These are phyloP conservation scores for Colletotrichum sp. DNA, from an alignment of 2,329 filamentous ascomycete species.

Conservation along the genomic window DNA sequence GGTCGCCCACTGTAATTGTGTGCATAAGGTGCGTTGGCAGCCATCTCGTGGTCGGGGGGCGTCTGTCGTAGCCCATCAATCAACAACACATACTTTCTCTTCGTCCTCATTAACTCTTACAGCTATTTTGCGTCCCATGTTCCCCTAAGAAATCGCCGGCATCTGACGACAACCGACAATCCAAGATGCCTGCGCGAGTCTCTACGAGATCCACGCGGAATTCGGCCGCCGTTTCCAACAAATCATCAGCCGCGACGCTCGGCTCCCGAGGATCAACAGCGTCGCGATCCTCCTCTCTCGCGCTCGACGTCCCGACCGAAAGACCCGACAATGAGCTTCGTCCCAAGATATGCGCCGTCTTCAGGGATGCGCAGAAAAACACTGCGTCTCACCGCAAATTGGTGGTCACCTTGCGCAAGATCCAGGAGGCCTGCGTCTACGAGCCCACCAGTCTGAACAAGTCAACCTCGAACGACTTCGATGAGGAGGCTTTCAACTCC, in stretches of 20 bases:
- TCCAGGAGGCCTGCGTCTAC: slow-evolving; percentile 85
- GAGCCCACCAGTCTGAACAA: slow-evolving; percentile 61
- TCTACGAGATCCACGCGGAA: slow-evolving; percentile 52
- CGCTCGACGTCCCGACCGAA: slow-evolving; percentile 70
- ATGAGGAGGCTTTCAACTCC: slow-evolving; percentile 85
- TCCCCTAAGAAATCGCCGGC: neutral
- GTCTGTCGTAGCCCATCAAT: neutral
- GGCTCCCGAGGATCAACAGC: slow-evolving; percentile 48
- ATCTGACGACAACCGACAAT: neutral
- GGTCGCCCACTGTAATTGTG: slow-evolving; percentile 14
- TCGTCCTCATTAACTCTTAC: neutral
- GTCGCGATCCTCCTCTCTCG: slow-evolving; percentile 51
- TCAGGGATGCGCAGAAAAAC: slow-evolving; percentile 84
- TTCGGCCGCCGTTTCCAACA: slow-evolving; percentile 45
- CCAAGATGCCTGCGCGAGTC: slow-evolving; percentile 55
- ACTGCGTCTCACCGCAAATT: slow-evolving; percentile 91
- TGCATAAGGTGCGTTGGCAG: neutral
- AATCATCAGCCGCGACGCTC: slow-evolving; percentile 40
- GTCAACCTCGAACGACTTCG: slow-evolving; percentile 67
- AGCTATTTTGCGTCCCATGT: neutral
- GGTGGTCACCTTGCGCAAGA: slow-evolving; percentile 83
- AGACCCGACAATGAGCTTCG: slow-evolving; percentile 74
- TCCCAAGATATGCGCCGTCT: slow-evolving; percentile 73
- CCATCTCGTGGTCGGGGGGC: neutral
- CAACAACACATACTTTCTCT: slow-evolving; percentile 12